Conservation (phyloP, 148 eudicot species). For the Heliamphora exappendiculata region DNA sequence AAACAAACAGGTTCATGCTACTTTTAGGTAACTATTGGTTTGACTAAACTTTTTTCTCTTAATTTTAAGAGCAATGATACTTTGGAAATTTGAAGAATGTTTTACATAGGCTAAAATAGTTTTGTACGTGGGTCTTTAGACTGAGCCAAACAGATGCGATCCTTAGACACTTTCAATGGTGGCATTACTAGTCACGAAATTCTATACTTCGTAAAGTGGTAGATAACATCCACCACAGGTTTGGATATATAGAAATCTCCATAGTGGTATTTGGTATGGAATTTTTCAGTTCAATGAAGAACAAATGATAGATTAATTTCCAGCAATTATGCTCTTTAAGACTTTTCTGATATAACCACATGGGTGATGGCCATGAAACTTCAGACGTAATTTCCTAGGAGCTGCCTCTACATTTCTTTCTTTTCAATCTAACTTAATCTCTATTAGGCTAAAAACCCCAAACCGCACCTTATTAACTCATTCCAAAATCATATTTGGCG, state of each 20-base stretch:
- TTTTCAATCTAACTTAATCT: not conserved
- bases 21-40: not conserved
- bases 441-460: no score
- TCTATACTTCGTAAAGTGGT: not conserved
- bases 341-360: not conserved
- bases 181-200: not conserved
- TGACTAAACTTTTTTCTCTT: not conserved
- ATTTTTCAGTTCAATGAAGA: not conserved
- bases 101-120: not conserved
- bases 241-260: not conserved
- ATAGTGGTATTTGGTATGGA: not conserved
- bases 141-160: not conserved
- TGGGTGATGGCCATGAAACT: not conserved
- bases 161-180: not conserved
- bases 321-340: not conserved
- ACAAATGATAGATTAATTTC: not conserved
- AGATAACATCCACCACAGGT: not conserved
- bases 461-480: no score
- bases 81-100: not conserved
- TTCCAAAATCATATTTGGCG: no score
- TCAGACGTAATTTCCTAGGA: not conserved
- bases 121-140: not conserved
- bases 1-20: not conserved
- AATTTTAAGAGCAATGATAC: not conserved
- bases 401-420: not conserved